A percentile compares a stretch with the other conserved stretches of the same genome.
Conservation (phyloP, 208 protist species). For the Crithidia mellificae region DNA sequence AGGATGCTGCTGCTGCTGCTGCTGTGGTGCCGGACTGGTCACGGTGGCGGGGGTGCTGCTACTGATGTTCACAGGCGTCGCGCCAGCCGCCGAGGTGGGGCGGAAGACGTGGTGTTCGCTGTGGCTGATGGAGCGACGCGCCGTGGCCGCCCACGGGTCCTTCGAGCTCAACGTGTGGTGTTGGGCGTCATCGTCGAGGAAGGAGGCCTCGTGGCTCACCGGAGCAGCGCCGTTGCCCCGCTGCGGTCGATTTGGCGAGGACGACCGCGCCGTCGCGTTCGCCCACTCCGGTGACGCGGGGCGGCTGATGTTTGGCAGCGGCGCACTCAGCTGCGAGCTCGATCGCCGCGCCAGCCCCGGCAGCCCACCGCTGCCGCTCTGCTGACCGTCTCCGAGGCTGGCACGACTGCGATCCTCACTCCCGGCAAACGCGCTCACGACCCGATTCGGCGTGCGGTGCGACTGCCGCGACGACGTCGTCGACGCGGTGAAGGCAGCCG, state of each 20-base stretch:
- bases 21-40: too few relatives aligned
- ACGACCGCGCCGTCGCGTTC: neutral
- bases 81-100: neutral
- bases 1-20: too few relatives aligned
- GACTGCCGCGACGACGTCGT: constrained; percentile 8
- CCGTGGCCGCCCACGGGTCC: neutral
- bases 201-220: neutral
- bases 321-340: constrained; percentile 13
- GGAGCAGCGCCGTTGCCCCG: neutral
- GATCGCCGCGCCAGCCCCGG: neutral
- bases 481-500: neutral
- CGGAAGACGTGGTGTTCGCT: neutral
- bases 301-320: neutral
- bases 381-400: constrained; percentile 9
- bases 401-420: constrained; percentile 10
- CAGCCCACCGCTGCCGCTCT: neutral
- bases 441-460: neutral
- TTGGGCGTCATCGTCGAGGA: neutral
- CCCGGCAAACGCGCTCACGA: neutral
- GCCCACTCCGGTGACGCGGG: neutral
- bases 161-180: neutral
- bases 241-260: neutral
- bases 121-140: constrained; percentile 2
- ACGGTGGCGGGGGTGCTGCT: too few relatives aligned
- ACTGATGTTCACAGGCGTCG: neutral